These are phyloP conservation scores for Leccinum subgranulosum DNA, from an alignment of 768 basidiomycete species.

Conservation along the genomic window DNA sequence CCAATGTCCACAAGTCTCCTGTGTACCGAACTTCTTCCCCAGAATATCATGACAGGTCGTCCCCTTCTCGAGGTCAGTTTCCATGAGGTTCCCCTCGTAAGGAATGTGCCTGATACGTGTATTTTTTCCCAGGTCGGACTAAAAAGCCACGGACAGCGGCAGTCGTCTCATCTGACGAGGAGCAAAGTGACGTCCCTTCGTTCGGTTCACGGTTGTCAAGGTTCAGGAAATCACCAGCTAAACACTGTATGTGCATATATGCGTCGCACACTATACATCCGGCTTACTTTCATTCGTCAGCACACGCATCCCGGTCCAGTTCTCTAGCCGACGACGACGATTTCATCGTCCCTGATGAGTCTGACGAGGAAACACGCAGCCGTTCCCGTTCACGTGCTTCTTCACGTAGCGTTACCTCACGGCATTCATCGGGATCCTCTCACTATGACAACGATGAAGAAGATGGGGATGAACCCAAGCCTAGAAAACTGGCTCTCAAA, in stretches of 20 bases:
- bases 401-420: constrained; percentile 37
- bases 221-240: constrained; percentile 62
- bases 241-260: constrained; percentile 41
- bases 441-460: constrained; percentile 40
- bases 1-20: constrained; percentile 6
- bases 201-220: constrained; percentile 60
- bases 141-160: constrained; percentile 62
- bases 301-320: constrained; percentile 35
- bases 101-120: constrained; percentile 2
- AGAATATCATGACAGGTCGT: constrained; percentile 23
- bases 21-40: constrained; percentile 28
- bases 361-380: constrained; percentile 51
- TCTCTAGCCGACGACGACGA: constrained; percentile 63
- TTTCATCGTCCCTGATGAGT: constrained; percentile 68
- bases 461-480: constrained; percentile 30
- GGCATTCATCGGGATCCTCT: constrained; percentile 33
- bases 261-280: not conserved
- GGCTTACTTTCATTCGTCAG: constrained; percentile 28
- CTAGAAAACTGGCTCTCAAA: constrained; percentile 35
- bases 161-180: constrained; percentile 47
- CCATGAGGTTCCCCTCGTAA: not conserved
- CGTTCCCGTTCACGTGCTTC: constrained; percentile 52
- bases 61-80: constrained; percentile 26
- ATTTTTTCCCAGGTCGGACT: constrained; percentile 35
- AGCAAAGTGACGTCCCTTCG: constrained; percentile 39